Evolutionary conservation across 805 yeast genomes (phyloP).

Genomic region (Teunomyces panamensis): DNA sequence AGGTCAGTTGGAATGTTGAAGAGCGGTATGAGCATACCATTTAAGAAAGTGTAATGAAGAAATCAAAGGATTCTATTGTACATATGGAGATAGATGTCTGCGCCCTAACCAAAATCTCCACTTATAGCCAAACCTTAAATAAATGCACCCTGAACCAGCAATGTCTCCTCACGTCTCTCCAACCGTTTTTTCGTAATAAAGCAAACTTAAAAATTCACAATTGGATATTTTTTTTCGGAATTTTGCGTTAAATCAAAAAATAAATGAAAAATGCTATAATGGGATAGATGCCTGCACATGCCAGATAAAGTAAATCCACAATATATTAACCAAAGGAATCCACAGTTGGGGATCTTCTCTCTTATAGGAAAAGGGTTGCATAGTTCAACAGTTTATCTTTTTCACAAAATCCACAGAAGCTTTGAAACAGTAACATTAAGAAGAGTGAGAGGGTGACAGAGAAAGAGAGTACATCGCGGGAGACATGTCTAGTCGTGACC

Average conservation of each 20-base stretch:
- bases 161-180: not conserved
- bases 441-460: not conserved
- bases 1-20: no score
- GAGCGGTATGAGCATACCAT: no score
- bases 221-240: not conserved
- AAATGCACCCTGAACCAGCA: not conserved
- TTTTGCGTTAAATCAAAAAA: not conserved
- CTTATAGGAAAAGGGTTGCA: not conserved
- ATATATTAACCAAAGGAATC: not conserved
- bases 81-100: not conserved
- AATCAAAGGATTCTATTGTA: not conserved
- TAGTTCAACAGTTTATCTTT: no score
- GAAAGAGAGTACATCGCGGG: not conserved
- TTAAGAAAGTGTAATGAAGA: not conserved
- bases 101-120: not conserved
- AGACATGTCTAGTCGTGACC: not conserved
- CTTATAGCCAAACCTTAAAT: not conserved
- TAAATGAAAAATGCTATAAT: not conserved
- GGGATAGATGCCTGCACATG: not conserved
- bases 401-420: no score
- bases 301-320: not conserved
- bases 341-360: not conserved
- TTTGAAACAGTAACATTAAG: no score
- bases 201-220: not conserved
- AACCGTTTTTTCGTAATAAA: not conserved